Evolutionary conservation across 495 filamentous ascomycete genomes (phyloP), one percentile per base, ranked within the genome.

Genomic region (Ascodesmis nigricans): DNA sequence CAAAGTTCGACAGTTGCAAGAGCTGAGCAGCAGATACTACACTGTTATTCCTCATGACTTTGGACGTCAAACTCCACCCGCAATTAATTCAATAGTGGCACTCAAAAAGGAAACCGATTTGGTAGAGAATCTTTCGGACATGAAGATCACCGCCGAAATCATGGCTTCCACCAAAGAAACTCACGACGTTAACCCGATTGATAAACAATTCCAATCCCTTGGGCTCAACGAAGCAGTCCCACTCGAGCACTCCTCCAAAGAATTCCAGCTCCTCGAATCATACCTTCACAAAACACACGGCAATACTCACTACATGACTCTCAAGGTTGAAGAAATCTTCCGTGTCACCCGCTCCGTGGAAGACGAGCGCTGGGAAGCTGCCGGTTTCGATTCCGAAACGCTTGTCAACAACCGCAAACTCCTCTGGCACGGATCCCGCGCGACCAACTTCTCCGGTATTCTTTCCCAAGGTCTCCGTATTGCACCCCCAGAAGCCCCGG

Each of bases 381-480:
- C 62, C 3, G 28, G 47, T 0, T 73, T 55, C 42, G 50, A 64
- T 15, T 46, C 59, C 27, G 40, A 46, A 17, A 31, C 42, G 10
- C 40, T 44, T 10, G 56, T 56, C 29, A 59, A 56, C 33, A 63
- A 82, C 43, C 67, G 73, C 19, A 66, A 73, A 15, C 68, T 90
- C 6, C 62, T 91, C 2, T 91, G 81, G 81, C 81, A 91, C 47
- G 79, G 78, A 5, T 74, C 69, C 13, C 68, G 78, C 11, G 61
- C 62, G 17, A 82, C 75, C 26, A 90, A 90, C 48, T 87, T 74
- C 42, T 72, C 69, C 43, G 77, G 78, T 39, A 87, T 91, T 31
- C 64, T 91, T 16, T 73, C 67, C 36, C 77, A 87, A 50, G 81
- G 81, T 23, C 60, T 91, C 5, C 75, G 78, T 6, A 90, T 91